Base-by-base conservation (phyloP, 495 filamentous ascomycete genomes). In the Baudoinia panamericana region DNA sequence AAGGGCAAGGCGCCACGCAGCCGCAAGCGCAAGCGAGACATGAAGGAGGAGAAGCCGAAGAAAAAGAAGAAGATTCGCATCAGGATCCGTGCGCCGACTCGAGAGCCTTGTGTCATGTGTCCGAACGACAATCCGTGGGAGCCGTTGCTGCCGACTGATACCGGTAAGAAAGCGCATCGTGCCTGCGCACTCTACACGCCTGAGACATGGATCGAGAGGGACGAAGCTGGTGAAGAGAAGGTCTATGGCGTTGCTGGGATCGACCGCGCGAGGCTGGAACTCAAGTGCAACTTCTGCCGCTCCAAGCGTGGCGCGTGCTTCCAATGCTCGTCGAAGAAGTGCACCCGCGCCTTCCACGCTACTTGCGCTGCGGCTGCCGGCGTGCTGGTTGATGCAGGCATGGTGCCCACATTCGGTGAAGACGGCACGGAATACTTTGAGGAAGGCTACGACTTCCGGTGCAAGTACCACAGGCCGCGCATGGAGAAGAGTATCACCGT, bases 251-350 rank as follows among this genome's bases (percentile, higher is more conserved):
- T 92, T 32, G 73, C 73, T 15, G 71, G 71, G 40, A 85, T 96
- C 55, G 73, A 83, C 50, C 93, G 90, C 60, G 86, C 77, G 42
- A 80, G 90, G 9, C 60, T 90, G 51, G 85, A 90, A 7, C 74
- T 96, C 41, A 93, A 87, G 57, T 99, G 90, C 61, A 75, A 87
- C 35, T 93, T 84, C 60, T 99, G 90, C 56, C 82, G 85, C 25
- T 88, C 84, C 33, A 90, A 85, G 56, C 84, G 80, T 45, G 90
- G 90, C 20, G 82, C 86, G 12, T 93, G 87, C 61, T 93, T 99
- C 66, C 90, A 99, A 59, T 99, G 90, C 64, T 90, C 84, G 5
- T 77, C 79, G 42, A 90, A 85, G 67, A 96, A 94, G 59, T 99
- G 90, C 57, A 81, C 81, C 18, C 69, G 88, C 44, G 78, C 92